Evolutionary conservation across 345 rosid species (phyloP).

Genomic region (Hevea brasiliensis): DNA sequence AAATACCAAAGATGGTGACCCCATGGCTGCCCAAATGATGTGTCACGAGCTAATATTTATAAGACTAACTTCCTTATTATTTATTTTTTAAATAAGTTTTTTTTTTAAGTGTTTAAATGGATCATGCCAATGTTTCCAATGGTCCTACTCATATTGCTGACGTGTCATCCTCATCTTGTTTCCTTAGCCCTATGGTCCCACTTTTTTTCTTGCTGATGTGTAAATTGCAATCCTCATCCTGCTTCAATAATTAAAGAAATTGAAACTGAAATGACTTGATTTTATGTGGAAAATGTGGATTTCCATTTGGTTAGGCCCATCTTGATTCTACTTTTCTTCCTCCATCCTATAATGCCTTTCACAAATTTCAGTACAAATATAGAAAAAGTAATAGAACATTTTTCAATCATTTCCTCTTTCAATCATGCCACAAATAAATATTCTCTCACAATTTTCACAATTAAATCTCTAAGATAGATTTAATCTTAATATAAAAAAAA

Average conservation of each 20-base stretch:
- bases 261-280: neutral
- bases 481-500: too few relatives aligned
- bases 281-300: neutral
- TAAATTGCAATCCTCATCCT: neutral
- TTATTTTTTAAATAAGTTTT: too few relatives aligned
- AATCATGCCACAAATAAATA: too few relatives aligned
- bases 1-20: slow-evolving; percentile 4
- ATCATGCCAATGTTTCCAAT: neutral
- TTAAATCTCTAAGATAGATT: too few relatives aligned
- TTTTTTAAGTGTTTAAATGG: neutral
- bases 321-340: too few relatives aligned
- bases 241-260: neutral
- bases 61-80: too few relatives aligned
- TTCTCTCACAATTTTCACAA: too few relatives aligned
- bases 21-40: neutral
- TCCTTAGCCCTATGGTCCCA: neutral
- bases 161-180: slow-evolving; percentile 11
- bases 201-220: slow-evolving; percentile 5
- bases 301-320: neutral
- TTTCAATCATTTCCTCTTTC: too few relatives aligned
- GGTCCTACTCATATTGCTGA: neutral
- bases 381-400: too few relatives aligned
- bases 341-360: too few relatives aligned
- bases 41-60: slow-evolving; percentile 34
- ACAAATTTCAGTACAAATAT: too few relatives aligned